Evolutionary conservation across 2,329 filamentous ascomycete genomes (phyloP), one percentile per base, ranked within the genome.

Genomic region (Verticillium alfalfae): DNA sequence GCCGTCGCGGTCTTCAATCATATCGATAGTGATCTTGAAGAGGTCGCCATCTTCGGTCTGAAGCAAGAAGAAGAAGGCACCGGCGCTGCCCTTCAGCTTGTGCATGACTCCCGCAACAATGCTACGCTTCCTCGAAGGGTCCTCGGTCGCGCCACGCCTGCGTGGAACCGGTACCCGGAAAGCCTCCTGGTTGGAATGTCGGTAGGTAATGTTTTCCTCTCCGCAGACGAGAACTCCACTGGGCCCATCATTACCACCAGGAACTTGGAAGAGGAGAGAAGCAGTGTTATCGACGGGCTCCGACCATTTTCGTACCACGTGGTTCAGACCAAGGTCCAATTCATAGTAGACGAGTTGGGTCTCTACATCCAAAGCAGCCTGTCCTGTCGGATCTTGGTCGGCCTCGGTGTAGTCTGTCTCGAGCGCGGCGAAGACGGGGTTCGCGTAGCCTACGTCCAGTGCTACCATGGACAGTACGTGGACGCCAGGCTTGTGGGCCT

Each of bases 1-100:
- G 13, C 90, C 92, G 56, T 90, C 85, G 1, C 89, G 85, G 68
- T 96, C 91, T 67, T 93, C 89, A 10, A 88, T 84, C 88, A 97
- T 94, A 66, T 97, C 93, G 63, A 99, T 88, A 0, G 90, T 97
- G 58, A 98, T 85, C 74, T 98, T 98, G 83, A 99, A 98, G 7
- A 99, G 81, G 74, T 99, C 96, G n/a, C 95, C 95, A 73, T 99
- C 96, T 62, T 99, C 95, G 0, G 91, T 93, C 73, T 99, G 95
- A 0, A 99, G 79, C 2, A 99, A 84, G 73, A 98, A 97, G 80
- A 99, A 99, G 78, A 99, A 99, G 1, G 93, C 93, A 34, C 93
- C 93, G 6, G 82, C 83, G 63, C 82, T 88, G 63, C 87, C 86
- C 70, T 95, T 94, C 73, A 97, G 88, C 74, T 96, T 96, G 78